Evolutionary conservation across 2,329 filamentous ascomycete species (phyloP).

Genomic region (Cladosporium sp.): DNA sequence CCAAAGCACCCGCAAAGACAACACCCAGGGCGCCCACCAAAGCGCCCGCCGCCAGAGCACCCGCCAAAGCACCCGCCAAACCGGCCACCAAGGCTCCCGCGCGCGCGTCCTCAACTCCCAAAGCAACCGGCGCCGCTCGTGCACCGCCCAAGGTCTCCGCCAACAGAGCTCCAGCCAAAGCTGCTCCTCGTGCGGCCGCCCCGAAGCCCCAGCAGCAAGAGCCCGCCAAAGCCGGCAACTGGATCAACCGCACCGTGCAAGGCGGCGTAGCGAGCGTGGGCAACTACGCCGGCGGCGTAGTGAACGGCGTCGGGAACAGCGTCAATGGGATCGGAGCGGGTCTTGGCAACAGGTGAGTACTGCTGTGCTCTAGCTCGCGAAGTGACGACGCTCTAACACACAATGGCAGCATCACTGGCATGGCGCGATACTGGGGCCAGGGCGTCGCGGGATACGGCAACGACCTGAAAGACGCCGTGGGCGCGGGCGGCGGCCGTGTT

Average conservation of each 20-base stretch:
- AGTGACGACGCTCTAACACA: neutral
- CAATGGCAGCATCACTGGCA: constrained; percentile 35
- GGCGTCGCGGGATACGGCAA: constrained; percentile 45
- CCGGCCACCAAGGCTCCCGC: constrained; percentile 7
- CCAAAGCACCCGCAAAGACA: constrained; percentile 7
- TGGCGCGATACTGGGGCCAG: constrained; percentile 42
- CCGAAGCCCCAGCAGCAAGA: constrained; percentile 9
- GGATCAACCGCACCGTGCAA: constrained; percentile 41
- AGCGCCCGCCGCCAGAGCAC: constrained; percentile 14
- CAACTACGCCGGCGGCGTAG: constrained; percentile 37
- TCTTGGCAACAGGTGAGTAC: constrained; percentile 34
- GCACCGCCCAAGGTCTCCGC: constrained; percentile 9
- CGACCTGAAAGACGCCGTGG: constrained; percentile 43
- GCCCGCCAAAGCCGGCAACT: constrained; percentile 31
- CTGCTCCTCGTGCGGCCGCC: neutral
- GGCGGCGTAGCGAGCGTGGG: constrained; percentile 38
- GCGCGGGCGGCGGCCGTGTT: constrained; percentile 38
- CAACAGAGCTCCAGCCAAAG: neutral
- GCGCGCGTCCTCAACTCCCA: constrained; percentile 9
- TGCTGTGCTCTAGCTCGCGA: neutral
- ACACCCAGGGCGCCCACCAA: constrained; percentile 12
- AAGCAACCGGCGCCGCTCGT: constrained; percentile 11
- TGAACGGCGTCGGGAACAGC: constrained; percentile 40
- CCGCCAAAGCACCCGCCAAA: constrained; percentile 8
- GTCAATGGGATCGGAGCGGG: constrained; percentile 43